phyloP scores from a whole-genome alignment of 345 rosid genomes.

The Aquilaria yunnanensis region DNA sequence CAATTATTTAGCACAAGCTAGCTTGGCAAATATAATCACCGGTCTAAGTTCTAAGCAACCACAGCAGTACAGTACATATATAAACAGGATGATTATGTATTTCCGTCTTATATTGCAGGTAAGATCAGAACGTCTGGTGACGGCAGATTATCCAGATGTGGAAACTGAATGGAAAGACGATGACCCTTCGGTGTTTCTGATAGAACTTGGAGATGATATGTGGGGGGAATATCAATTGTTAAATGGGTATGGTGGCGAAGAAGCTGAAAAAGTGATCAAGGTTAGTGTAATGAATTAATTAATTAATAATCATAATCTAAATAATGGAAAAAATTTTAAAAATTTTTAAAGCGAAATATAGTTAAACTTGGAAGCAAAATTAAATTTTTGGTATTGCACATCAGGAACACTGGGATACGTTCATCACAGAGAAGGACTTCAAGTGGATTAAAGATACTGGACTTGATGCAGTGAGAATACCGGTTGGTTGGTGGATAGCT shows the following conservation, averaged over 20 bases:
- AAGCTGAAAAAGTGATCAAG: constrained; percentile 39
- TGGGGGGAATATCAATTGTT: constrained; percentile 55
- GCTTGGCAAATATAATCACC: too few species aligned
- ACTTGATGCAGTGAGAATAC: constrained; percentile 29
- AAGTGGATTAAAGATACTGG: constrained; percentile 26
- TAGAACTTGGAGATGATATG: constrained; percentile 3
- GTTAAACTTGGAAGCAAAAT: too few species aligned
- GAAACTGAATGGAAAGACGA: constrained; percentile 31
- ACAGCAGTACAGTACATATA: too few species aligned
- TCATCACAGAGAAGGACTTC: constrained; percentile 30
- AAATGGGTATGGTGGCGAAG: constrained; percentile 37
- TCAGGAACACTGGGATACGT: constrained; percentile 29
- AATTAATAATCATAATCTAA: too few species aligned
- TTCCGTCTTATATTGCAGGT: neutral
- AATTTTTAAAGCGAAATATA: too few species aligned
- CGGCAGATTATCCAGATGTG: constrained; percentile 31
- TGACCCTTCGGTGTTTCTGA: constrained; percentile 44
- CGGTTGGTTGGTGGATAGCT: constrained; percentile 38
- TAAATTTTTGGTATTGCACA: too few species aligned
- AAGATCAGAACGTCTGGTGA: constrained; percentile 37
- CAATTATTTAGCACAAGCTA: too few species aligned
- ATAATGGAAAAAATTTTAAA: too few species aligned
- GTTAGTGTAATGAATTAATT: constrained; percentile 8
- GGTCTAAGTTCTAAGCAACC: too few species aligned
- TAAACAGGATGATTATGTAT: too few species aligned